Base-by-base conservation (phyloP, 2,329 filamentous ascomycete species). In the Metarhizium rileyi region DNA sequence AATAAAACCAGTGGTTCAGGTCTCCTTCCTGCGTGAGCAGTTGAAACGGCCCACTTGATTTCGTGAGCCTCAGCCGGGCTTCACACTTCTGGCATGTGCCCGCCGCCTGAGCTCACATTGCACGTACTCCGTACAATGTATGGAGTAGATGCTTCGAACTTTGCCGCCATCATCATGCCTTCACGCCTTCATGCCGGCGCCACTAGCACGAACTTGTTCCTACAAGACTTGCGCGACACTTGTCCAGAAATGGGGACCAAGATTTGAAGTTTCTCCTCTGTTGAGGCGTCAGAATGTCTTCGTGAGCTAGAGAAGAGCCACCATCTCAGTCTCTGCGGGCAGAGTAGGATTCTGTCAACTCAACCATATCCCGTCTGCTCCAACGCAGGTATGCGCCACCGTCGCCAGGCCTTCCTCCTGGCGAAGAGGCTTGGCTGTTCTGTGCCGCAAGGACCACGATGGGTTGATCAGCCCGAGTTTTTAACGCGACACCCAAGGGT, bases 401-500 rank as follows among this genome's bases (percentile, higher is more conserved):
- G 48, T 45, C 43, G 36, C 40, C 42, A 49, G 30, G 46, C 44
- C 50, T 42, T 44, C 28, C 36, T 43, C 47, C 35, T 46, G 44
- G 50, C 27, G 47, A 38, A 20, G 35, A 38, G 35, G 35, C 35
- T 7, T 5, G 35, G 35, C 18, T 20, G 20, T 38, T 38, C 22
- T 47, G 35, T 35, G 44, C 20, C 20, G 25, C 46, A 20, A 42
- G 23, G 35, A 22, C 20, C 20, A 12, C n/a, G 22, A 18, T 18
- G n/a, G 48, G 46, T 45, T 55, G 53, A 51, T 48, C 50, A 51
- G 49, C 26, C 27, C 5, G 27, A 22, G 27, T 44, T 49, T 50
- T 63, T 59, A 45, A 38, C 40, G 26, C 45, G 61, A 61, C 46
- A 61, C 61, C 49, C 36, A 46, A 42, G 57, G 59, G 57, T 60